phyloP scores from a whole-genome alignment of 768 basidiomycete genomes.

The Sarcodon aspratus region DNA sequence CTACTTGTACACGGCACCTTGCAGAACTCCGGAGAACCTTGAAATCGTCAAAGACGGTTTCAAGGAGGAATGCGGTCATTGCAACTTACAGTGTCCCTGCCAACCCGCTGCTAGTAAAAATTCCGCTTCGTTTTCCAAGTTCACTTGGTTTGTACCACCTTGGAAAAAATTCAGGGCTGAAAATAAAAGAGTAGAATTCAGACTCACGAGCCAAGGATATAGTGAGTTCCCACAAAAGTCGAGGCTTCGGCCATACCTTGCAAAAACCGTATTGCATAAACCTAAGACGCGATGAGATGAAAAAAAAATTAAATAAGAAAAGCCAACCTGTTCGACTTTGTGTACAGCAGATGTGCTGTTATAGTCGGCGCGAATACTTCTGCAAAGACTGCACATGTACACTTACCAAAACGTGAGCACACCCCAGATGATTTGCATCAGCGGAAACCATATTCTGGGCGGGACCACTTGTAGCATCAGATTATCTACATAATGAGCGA shows the following conservation, averaged over 20 bases:
- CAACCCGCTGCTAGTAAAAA: constrained; percentile 57
- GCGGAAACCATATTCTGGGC: constrained; percentile 57
- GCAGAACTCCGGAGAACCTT: constrained; percentile 57
- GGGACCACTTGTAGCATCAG: constrained; percentile 52
- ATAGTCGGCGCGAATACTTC: neutral
- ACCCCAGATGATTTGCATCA: constrained; percentile 57
- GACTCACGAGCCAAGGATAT: constrained; percentile 59
- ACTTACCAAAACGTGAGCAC: constrained; percentile 50
- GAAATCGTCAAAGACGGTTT: neutral
- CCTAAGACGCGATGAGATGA: constrained; percentile 17
- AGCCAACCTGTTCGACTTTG: constrained; percentile 41
- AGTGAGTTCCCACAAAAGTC: constrained; percentile 68
- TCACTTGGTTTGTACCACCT: constrained; percentile 68
- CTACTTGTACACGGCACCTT: constrained; percentile 51
- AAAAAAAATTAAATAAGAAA: no score
- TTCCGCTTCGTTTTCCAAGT: constrained; percentile 59
- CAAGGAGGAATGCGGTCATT: neutral
- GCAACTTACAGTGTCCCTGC: constrained; percentile 44
- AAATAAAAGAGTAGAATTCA: neutral
- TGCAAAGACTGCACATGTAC: constrained; percentile 1
- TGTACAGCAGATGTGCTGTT: constrained; percentile 42
- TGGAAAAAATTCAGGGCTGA: constrained; percentile 1
- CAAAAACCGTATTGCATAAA: constrained; percentile 62
- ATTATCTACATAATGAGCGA: constrained; percentile 33
- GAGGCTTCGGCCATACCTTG: constrained; percentile 66